Conservation (phyloP, 2,329 filamentous ascomycete species). For the Cryphonectria carpinicola region DNA sequence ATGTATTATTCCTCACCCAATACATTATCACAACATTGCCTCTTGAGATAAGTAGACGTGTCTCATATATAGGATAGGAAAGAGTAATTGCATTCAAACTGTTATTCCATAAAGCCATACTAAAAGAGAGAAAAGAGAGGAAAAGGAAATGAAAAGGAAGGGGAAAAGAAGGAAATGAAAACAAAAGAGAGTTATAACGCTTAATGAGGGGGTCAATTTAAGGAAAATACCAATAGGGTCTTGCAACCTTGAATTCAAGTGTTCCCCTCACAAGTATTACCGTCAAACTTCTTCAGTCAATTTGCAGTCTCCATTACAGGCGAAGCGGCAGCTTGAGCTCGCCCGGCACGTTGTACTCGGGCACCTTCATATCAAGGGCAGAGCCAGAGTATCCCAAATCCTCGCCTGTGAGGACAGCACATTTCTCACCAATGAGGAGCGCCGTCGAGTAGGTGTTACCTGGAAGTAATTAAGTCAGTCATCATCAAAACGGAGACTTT, state of each 20-base stretch:
- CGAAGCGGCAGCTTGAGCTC: conserved; percentile 47
- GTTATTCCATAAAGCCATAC: neutral
- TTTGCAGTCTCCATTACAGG: conserved; percentile 38
- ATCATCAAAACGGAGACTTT: conserved; percentile 44
- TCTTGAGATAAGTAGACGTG: no score
- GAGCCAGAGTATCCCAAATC: conserved; percentile 74
- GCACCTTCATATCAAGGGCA: conserved; percentile 78
- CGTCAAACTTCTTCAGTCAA: neutral
- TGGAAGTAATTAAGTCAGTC: neutral
- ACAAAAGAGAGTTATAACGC: neutral
- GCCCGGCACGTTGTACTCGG: conserved; percentile 62
- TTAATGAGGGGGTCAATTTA: no score
- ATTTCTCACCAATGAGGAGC: conserved; percentile 77
- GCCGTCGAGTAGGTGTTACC: conserved; percentile 61
- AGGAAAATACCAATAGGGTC: neutral
- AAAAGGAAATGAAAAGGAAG: neutral
- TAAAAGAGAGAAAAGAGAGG: neutral
- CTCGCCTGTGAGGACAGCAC: conserved; percentile 69
- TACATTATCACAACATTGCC: no score
- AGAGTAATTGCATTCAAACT: neutral
- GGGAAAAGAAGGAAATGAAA: neutral
- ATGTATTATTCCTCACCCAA: no score
- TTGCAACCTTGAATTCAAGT: neutral
- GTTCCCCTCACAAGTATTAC: neutral
- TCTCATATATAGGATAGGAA: neutral